Conservation (phyloP, 306 rosid genomes). For the Vigna mungo region DNA sequence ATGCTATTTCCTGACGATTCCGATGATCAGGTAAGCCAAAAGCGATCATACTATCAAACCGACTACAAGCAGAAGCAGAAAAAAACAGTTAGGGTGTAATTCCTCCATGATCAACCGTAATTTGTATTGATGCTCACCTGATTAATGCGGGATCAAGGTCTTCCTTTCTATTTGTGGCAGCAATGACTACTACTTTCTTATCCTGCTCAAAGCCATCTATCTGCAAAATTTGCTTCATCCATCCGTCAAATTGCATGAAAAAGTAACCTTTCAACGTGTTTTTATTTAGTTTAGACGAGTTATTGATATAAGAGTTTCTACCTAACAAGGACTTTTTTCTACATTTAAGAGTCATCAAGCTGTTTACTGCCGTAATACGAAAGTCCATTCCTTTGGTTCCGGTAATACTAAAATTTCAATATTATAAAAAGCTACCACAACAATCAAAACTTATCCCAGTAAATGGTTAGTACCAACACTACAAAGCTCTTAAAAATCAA, state of each 20-base stretch:
- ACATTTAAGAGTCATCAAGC: not conserved
- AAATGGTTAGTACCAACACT: constrained; percentile 5
- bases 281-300: constrained; percentile 2
- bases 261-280: constrained; percentile 1
- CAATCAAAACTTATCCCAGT: not conserved
- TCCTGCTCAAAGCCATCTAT: constrained; percentile 97
- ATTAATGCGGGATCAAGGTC: constrained; percentile 92
- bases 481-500: constrained; percentile 4
- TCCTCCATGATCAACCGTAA: constrained; percentile 15
- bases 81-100: constrained; percentile 26
- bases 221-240: constrained; percentile 55
- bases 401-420: constrained; percentile 9
- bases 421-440: constrained; percentile 5
- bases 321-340: not conserved
- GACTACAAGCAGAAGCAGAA: constrained; percentile 55
- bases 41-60: constrained; percentile 78
- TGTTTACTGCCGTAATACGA: not conserved
- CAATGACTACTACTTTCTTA: constrained; percentile 88
- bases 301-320: not conserved
- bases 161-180: constrained; percentile 95
- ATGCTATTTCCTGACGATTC: constrained; percentile 77
- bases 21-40: constrained; percentile 82
- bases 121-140: constrained; percentile 54
- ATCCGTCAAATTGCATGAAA: constrained; percentile 20
- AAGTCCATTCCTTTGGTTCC: not conserved